Base-by-base conservation (phyloP, 2,329 filamentous ascomycete genomes). In the Ophiocordyceps unilateralis region DNA sequence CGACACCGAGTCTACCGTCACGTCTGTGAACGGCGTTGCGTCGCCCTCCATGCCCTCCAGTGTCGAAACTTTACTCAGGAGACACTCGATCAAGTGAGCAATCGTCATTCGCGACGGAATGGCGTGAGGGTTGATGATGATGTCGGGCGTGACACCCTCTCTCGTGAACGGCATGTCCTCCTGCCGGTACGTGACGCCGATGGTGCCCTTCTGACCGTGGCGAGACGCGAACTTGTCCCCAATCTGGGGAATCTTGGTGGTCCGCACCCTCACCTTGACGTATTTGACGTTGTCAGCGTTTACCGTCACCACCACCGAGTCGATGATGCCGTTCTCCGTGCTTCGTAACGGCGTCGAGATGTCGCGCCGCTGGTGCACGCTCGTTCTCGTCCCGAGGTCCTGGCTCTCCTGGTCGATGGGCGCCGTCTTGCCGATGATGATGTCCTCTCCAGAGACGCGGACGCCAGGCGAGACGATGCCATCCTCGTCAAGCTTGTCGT, bases 91-190 rank as follows among this genome's bases (percentile, higher is more conserved):
- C 76, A 98, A 88, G 72, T 98, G 91, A 54, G 91, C 91, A 78
- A 98, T 98, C 3, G 93, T 98, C 91, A 98, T 98, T 76, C 91
- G 91, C 44, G 91, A 98, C 0, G 91, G 91, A 74, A 98, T 98
- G 58, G 91, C 93, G 72, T 98, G 91, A 1, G 91, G 91, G 63
- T 98, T 98, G 71, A 98, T 96, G 63, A 98, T 95, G 49, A 98
- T 73, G 63, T 98, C 93, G 0, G 93, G 91, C 0, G 82, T 83
- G 43, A 98, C 75, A 54, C 93, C 91, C 59, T 96, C 86, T 32
- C 78, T 71, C 3, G 86, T 91, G 62, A 98, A 98, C 0, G 93
- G 93, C 93, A 98, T 98, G 57, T 98, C 93, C 62, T 98, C 91
- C 54, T 93, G 85, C 41, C 89, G 79, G 63, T 93, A 98, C 1